phyloP scores from a whole-genome alignment of 208 protist species.

The Trypanosoma avium region DNA sequence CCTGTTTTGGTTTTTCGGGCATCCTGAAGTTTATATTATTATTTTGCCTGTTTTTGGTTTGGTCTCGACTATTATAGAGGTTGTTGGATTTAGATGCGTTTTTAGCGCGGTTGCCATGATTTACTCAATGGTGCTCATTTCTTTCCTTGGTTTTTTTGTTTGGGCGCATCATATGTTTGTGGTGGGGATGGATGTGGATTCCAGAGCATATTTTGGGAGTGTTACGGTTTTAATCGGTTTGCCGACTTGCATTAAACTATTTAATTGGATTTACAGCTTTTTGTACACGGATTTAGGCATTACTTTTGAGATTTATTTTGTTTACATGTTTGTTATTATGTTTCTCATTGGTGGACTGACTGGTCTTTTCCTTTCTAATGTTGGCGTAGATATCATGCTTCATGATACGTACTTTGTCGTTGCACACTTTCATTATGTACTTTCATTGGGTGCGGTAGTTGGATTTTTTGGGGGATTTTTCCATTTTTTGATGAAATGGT shows the following conservation, averaged over 20 bases:
- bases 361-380: constrained; percentile 63
- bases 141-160: constrained; percentile 69
- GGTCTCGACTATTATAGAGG: constrained; percentile 51
- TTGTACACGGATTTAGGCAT: constrained; percentile 56
- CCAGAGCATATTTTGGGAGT: constrained; percentile 74
- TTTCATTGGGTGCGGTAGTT: constrained; percentile 61
- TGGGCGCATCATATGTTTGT: constrained; percentile 81
- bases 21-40: constrained; percentile 72
- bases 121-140: constrained; percentile 68
- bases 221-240: constrained; percentile 60
- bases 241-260: constrained; percentile 59
- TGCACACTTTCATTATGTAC: constrained; percentile 65
- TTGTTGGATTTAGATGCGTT: constrained; percentile 59
- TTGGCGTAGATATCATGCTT: constrained; percentile 63
- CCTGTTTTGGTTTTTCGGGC: constrained; percentile 68
- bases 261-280: constrained; percentile 71
- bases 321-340: constrained; percentile 73
- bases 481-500: constrained; percentile 53
- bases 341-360: constrained; percentile 66
- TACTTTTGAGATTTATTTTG: constrained; percentile 57
- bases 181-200: constrained; percentile 72
- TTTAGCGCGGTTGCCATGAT: constrained; percentile 77
- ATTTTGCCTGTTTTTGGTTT: constrained; percentile 52
- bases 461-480: constrained; percentile 66
- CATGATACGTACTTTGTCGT: constrained; percentile 72